A percentile compares a stretch with the other conserved stretches of the same genome.
phyloP scores from a whole-genome alignment of 1,139 yeast species.

The Spathaspora sp. region DNA sequence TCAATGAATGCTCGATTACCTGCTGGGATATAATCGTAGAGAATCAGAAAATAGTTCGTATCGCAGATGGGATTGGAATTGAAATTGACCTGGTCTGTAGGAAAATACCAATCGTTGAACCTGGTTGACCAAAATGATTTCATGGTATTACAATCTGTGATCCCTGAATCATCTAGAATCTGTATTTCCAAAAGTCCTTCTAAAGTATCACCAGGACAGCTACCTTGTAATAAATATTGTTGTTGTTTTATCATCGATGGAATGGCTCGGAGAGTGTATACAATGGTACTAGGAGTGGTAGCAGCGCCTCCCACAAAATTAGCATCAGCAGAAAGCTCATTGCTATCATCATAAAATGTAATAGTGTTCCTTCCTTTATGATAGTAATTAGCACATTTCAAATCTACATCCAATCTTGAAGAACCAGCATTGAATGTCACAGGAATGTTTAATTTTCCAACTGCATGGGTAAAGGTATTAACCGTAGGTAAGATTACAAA shows the following conservation, averaged over 20 bases:
- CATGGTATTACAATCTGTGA: constrained; percentile 22
- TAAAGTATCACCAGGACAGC: constrained; percentile 21
- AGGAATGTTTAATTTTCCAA: constrained; percentile 15
- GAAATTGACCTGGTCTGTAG: constrained; percentile 14
- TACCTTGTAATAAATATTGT: constrained; percentile 18
- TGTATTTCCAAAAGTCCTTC: constrained; percentile 17
- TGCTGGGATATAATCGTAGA: constrained; percentile 25
- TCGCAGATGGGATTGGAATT: constrained; percentile 15
- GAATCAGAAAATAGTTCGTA: constrained; percentile 11
- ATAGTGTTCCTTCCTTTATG: constrained; percentile 21
- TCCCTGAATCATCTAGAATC: constrained; percentile 1
- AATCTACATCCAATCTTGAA: too few species aligned
- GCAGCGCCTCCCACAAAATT: not conserved
- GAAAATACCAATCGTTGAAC: constrained; percentile 24
- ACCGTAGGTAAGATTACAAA: constrained; percentile 23
- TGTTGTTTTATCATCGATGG: constrained; percentile 19
- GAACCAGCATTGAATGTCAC: constrained; percentile 25
- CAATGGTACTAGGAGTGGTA: not conserved
- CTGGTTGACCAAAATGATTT: constrained; percentile 21
- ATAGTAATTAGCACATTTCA: too few species aligned
- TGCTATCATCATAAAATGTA: constrained; percentile 23
- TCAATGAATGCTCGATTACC: constrained; percentile 33
- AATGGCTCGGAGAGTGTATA: constrained; percentile 9
- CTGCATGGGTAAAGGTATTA: constrained; percentile 21
- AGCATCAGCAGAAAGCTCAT: not conserved